phyloP scores from a whole-genome alignment of 164 flowering plant species.

The Vitis labrusca region DNA sequence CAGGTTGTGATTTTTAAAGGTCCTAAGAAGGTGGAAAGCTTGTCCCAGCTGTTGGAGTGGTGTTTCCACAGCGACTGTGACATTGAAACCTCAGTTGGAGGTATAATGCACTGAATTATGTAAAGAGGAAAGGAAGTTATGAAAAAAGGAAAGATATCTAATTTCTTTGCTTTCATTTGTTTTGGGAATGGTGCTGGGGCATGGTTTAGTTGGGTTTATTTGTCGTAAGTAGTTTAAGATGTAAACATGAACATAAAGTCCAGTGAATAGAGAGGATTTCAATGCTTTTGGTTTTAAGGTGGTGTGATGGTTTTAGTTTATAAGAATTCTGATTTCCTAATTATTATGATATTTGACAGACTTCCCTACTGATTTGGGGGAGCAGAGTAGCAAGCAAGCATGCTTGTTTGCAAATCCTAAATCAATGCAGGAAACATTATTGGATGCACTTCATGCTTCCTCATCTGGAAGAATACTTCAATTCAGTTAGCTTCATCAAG shows the following conservation, averaged over 20 bases:
- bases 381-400: slow-evolving; percentile 17
- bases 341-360: slow-evolving; percentile 23
- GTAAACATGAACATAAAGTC: slow-evolving; percentile 19
- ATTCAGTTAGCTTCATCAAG: slow-evolving; percentile 18
- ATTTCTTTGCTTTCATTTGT: slow-evolving; percentile 7
- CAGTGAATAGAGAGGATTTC: slow-evolving; percentile 19
- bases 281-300: slow-evolving; percentile 3
- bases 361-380: slow-evolving; percentile 32
- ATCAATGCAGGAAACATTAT: slow-evolving; percentile 7
- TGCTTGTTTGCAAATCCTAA: slow-evolving; percentile 15
- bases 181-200: slow-evolving; percentile 1
- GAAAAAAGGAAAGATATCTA: slow-evolving; percentile 5
- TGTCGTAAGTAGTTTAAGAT: slow-evolving; percentile 15
- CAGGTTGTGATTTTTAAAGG: not conserved
- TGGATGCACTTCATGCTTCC: slow-evolving; percentile 25
- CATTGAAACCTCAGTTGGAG: slow-evolving; percentile 15
- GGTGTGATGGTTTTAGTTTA: not conserved
- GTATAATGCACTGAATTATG: slow-evolving; percentile 16
- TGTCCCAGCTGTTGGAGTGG: not conserved
- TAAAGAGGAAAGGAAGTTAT: slow-evolving; percentile 16
- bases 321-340: slow-evolving; percentile 11
- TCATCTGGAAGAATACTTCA: slow-evolving; percentile 20
- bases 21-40: not conserved
- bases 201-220: slow-evolving; percentile 5
- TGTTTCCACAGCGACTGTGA: not conserved